These are phyloP conservation scores for Saccharomyces hybrid DNA, from an alignment of 1,139 yeast species.

Conservation along the genomic window DNA sequence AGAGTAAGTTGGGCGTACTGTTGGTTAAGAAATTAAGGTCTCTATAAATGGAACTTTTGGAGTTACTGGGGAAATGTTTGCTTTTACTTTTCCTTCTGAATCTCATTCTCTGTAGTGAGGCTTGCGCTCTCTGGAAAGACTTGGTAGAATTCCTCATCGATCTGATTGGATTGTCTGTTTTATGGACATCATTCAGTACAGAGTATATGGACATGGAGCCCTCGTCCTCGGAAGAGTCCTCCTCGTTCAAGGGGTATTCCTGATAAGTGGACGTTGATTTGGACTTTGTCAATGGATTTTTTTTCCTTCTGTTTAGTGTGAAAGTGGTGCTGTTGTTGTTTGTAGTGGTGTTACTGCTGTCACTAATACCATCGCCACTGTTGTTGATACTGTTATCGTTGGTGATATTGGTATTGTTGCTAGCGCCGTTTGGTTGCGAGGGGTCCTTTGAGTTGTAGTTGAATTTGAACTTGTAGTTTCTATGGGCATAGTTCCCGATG, in stretches of 20 bases:
- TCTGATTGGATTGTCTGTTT: conserved; percentile 27
- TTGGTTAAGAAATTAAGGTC: conserved; percentile 20
- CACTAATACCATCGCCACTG: background rate
- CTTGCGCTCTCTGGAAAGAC: conserved; percentile 58
- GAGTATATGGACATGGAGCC: conserved; percentile 39
- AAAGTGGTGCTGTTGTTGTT: background rate
- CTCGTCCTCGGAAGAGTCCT: conserved; percentile 30
- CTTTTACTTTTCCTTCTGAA: conserved; percentile 51
- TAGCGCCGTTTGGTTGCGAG: background rate
- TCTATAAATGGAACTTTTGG: conserved; percentile 12
- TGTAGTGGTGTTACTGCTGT: background rate
- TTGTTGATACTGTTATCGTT: background rate
- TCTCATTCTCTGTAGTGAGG: conserved; percentile 55
- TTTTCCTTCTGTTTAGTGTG: background rate
- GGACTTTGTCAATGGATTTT: background rate
- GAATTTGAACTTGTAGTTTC: conserved; percentile 29
- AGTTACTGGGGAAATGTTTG: conserved; percentile 23
- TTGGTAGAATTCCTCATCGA: conserved; percentile 35
- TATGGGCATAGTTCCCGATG: conserved; percentile 22
- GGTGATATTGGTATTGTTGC: background rate
- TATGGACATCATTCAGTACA: conserved; percentile 31
- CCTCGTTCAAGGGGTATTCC: background rate
- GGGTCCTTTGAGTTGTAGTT: conserved; percentile 18
- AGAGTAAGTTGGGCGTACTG: conserved; percentile 29
- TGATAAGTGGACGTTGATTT: background rate